Conservation (phyloP, 2,329 filamentous ascomycete genomes). For the Venturia asperata region DNA sequence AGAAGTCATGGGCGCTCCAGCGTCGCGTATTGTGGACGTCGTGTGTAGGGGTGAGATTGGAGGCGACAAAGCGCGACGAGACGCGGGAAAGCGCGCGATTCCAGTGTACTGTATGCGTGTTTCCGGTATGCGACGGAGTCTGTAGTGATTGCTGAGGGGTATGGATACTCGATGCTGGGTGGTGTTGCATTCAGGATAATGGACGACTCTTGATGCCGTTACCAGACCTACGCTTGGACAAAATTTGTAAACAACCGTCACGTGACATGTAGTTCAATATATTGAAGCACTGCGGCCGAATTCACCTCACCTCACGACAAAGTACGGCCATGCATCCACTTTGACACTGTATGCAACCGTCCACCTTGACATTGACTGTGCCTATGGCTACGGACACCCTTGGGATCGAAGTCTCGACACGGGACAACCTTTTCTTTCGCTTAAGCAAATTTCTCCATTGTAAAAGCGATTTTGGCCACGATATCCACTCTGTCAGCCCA, state of each 20-base stretch:
- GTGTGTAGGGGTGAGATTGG: neutral
- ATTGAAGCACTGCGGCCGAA: too few relatives aligned
- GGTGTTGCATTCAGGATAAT: slow-evolving; percentile 3
- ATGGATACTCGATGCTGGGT: slow-evolving; percentile 2
- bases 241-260: slow-evolving; percentile 1
- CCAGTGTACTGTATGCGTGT: neutral
- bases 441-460: neutral
- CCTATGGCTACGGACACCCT: neutral
- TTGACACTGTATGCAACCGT: neutral
- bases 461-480: neutral
- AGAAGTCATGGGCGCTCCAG: slow-evolving; percentile 29
- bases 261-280: neutral
- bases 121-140: neutral
- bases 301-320: too few relatives aligned
- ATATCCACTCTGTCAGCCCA: neutral
- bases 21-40: slow-evolving; percentile 14
- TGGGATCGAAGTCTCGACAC: neutral
- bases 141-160: slow-evolving; percentile 12
- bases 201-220: neutral
- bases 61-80: slow-evolving; percentile 2
- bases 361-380: neutral
- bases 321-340: neutral
- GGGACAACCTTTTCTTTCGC: neutral
- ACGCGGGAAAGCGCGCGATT: neutral
- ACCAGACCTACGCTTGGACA: neutral